Evolutionary conservation across 2,329 filamentous ascomycete species (phyloP).

Genomic region (Teratosphaeria viscida): DNA sequence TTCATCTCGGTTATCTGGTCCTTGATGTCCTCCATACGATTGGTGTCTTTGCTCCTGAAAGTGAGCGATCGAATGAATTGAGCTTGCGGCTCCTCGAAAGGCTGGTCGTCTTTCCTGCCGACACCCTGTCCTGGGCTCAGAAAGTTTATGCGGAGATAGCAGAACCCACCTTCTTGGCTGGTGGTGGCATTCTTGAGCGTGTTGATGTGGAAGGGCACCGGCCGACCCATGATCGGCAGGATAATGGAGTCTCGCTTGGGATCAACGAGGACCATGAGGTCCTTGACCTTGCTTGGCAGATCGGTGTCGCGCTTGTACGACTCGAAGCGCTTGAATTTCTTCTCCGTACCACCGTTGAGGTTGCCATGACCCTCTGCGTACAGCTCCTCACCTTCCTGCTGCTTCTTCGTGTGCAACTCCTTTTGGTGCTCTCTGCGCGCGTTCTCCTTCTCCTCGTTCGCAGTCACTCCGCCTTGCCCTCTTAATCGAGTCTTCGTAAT

Average conservation of each 20-base stretch:
- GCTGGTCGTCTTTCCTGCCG: conserved; percentile 91
- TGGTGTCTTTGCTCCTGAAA: conserved; percentile 80
- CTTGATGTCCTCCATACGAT: conserved; percentile 81
- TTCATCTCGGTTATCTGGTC: conserved; percentile 94
- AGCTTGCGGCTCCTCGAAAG: conserved; percentile 89
- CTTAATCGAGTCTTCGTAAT: conserved; percentile 89
- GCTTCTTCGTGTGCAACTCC: conserved; percentile 77
- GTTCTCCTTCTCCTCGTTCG: conserved; percentile 82
- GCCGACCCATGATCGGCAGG: conserved; percentile 91
- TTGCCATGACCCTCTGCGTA: conserved; percentile 79
- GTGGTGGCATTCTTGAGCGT: conserved; percentile 99
- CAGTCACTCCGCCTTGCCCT: conserved; percentile 77
- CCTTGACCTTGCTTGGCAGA: conserved; percentile 70
- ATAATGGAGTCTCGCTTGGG: conserved; percentile 82
- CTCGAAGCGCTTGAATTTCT: conserved; percentile 98
- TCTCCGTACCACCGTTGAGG: conserved; percentile 82
- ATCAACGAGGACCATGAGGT: conserved; percentile 83
- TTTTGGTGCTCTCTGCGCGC: conserved; percentile 86
- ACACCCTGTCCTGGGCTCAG: conserved; percentile 95
- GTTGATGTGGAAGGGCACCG: conserved; percentile 93
- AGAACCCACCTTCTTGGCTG: conserved; percentile 88
- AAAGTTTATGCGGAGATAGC: conserved; percentile 93
- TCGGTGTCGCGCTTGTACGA: conserved; percentile 98
- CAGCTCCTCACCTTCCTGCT: conserved; percentile 72
- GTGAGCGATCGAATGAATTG: conserved; percentile 95